These are phyloP conservation scores for Hypomontagnella submonticulosa DNA, from an alignment of 495 filamentous ascomycete species.

Conservation along the genomic window DNA sequence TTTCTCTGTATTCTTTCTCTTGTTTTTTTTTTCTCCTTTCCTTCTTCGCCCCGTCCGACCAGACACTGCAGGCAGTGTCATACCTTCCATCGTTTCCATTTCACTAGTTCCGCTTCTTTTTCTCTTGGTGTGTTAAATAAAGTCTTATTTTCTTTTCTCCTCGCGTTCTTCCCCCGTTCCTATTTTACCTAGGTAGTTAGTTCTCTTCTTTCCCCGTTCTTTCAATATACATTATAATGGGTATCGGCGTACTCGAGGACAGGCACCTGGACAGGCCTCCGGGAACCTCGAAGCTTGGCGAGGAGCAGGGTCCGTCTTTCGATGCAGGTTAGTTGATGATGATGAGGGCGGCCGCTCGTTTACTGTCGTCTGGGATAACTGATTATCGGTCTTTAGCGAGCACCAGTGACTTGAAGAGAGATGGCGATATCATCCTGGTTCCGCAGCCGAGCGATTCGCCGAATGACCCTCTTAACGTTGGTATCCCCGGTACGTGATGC, in stretches of 20 bases:
- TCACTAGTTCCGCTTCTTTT: slow-evolving; percentile 14
- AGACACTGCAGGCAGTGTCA: slow-evolving; percentile 40
- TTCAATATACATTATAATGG: slow-evolving; percentile 28
- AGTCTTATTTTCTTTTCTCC: slow-evolving; percentile 10
- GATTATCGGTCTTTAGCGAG: slow-evolving; percentile 18
- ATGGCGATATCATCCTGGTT: slow-evolving; percentile 59
- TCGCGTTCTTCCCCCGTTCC: background rate
- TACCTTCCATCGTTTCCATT: slow-evolving; percentile 13
- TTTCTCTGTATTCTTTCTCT: background rate
- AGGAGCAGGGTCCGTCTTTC: slow-evolving; percentile 17
- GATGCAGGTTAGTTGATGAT: slow-evolving; percentile 32
- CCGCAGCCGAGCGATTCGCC: slow-evolving; percentile 60
- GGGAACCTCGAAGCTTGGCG: slow-evolving; percentile 43
- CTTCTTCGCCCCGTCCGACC: slow-evolving; percentile 17
- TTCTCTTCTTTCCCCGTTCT: background rate
- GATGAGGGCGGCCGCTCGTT: background rate
- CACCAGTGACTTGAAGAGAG: slow-evolving; percentile 32
- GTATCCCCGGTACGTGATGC: background rate
- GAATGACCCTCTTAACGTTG: slow-evolving; percentile 60
- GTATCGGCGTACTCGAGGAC: slow-evolving; percentile 41
- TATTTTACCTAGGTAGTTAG: too few relatives aligned
- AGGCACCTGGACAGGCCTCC: slow-evolving; percentile 38
- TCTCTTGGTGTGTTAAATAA: slow-evolving; percentile 27
- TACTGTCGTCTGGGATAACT: slow-evolving; percentile 8
- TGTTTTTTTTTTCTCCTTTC: slow-evolving; percentile 11